Evolutionary conservation across 2,329 filamentous ascomycete genomes (phyloP), one percentile per base, ranked within the genome.

Genomic region (Diplodia intermedia): DNA sequence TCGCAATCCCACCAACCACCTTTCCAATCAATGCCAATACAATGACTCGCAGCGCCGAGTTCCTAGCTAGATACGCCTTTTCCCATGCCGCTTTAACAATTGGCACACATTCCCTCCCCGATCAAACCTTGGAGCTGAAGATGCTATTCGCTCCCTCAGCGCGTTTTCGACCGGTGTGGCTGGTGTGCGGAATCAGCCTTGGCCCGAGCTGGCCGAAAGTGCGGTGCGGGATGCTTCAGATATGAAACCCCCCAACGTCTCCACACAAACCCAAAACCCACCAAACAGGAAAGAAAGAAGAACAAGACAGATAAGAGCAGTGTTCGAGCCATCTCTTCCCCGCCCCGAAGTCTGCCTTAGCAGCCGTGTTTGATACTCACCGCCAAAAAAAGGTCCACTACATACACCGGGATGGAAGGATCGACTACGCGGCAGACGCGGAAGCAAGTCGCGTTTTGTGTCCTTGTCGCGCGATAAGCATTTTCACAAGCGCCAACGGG

Each of bases 161-260:
- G 3, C 9, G 0, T 12, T 47, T 12, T 11, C 29, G 29, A 26
- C 47, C 20, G 47, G 36, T 63, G 43, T 52, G 23, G 60, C 18
- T 20, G 18, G 60, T 29, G 60, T 53, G 47, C 50, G 60, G n/a
- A 63, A 63, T 52, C 60, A 63, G 50, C n/a, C 60, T 49, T 33
- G 60, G 36, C 47, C 20, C 60, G n/a, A 63, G 60, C 31, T 31
- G 47, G 26, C 29, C 26, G 47, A 63, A 63, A 63, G 47, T 31
- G 60, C 43, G 47, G 60, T 63, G 60, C 36, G 60, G 50, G 60
- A 20, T 53, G 60, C 60, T 52, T 63, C 60, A 63, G 12, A 52
- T 63, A 18, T 20, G 60, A 52, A 15, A 52, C 60, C 47, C 12
- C 43, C 26, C 36, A 38, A 20, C 9, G n/a, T 38, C 18, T 20